phyloP scores from a whole-genome alignment of 2,329 filamentous ascomycete genomes.

The Periconia sp. region DNA sequence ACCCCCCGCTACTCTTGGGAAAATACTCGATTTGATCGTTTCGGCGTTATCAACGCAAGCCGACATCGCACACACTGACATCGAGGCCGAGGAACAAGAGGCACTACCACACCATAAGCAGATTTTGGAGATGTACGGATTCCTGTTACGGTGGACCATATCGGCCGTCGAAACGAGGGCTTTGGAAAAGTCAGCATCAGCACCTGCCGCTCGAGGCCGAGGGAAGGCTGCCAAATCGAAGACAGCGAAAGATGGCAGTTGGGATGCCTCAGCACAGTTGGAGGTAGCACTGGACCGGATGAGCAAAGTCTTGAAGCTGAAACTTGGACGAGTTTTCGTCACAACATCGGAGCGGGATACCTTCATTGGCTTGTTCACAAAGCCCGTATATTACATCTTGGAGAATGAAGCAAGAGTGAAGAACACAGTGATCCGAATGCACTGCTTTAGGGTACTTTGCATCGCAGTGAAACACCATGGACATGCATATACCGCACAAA shows the following conservation, averaged over 20 bases:
- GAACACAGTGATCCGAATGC: constrained; percentile 86
- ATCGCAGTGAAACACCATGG: constrained; percentile 97
- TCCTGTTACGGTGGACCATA: constrained; percentile 92
- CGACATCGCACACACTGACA: constrained; percentile 79
- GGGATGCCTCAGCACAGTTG: constrained; percentile 88
- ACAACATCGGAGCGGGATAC: constrained; percentile 96
- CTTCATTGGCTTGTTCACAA: constrained; percentile 87
- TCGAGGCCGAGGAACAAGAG: constrained; percentile 84
- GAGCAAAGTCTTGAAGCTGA: constrained; percentile 93
- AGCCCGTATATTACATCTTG: constrained; percentile 89
- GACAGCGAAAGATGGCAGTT: constrained; percentile 69
- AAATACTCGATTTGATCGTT: constrained; percentile 86
- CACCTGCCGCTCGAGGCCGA: constrained; percentile 71
- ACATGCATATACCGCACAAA: constrained; percentile 94
- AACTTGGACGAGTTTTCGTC: constrained; percentile 88
- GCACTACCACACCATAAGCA: constrained; percentile 84
- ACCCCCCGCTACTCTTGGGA: constrained; percentile 81
- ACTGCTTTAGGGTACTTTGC: constrained; percentile 94
- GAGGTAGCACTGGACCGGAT: constrained; percentile 89
- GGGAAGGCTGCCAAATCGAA: constrained; percentile 75
- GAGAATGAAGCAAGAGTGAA: constrained; percentile 94
- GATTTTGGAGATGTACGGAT: constrained; percentile 90
- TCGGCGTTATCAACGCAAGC: constrained; percentile 84
- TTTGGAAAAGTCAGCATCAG: constrained; percentile 79
- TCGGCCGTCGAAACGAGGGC: constrained; percentile 92